These are phyloP conservation scores for Haplographium delicatum DNA, from an alignment of 495 filamentous ascomycete species.

Conservation along the genomic window DNA sequence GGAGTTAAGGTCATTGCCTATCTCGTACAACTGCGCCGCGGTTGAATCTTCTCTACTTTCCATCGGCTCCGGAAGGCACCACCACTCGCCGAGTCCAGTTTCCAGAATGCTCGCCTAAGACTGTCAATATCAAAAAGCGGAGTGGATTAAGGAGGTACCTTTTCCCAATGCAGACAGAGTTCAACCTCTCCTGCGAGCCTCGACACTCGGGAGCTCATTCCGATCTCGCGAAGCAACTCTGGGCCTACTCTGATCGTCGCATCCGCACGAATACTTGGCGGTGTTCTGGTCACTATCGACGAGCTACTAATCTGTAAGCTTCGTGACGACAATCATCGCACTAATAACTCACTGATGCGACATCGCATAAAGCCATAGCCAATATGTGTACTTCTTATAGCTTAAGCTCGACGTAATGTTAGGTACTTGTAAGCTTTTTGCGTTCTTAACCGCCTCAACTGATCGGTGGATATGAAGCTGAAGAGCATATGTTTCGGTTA, in stretches of 20 bases:
- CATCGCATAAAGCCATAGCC: constrained; percentile 7
- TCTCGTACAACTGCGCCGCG: too few relatives aligned
- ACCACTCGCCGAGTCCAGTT: neutral
- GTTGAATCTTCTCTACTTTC: too few relatives aligned
- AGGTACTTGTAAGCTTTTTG: neutral
- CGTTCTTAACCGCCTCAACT: neutral
- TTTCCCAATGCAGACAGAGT: constrained; percentile 5
- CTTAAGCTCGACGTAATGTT: neutral
- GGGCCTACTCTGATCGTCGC: neutral
- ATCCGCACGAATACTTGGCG: constrained; percentile 7
- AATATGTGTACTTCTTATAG: constrained; percentile 1
- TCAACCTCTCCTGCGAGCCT: constrained; percentile 3
- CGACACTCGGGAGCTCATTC: too few relatives aligned
- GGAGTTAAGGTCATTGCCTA: too few relatives aligned
- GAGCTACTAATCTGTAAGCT: neutral
- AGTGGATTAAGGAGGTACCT: neutral
- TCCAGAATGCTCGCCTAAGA: constrained; percentile 2
- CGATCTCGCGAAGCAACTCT: neutral
- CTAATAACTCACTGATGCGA: neutral
- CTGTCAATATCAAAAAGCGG: neutral
- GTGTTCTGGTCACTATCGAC: constrained; percentile 8
- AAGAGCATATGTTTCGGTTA: constrained; percentile 1
- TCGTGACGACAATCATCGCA: neutral
- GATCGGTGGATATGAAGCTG: constrained; percentile 4
- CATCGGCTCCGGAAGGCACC: too few relatives aligned